These are phyloP conservation scores for Spiromastix sp. DNA, from an alignment of 2,329 filamentous ascomycete species.

Conservation along the genomic window DNA sequence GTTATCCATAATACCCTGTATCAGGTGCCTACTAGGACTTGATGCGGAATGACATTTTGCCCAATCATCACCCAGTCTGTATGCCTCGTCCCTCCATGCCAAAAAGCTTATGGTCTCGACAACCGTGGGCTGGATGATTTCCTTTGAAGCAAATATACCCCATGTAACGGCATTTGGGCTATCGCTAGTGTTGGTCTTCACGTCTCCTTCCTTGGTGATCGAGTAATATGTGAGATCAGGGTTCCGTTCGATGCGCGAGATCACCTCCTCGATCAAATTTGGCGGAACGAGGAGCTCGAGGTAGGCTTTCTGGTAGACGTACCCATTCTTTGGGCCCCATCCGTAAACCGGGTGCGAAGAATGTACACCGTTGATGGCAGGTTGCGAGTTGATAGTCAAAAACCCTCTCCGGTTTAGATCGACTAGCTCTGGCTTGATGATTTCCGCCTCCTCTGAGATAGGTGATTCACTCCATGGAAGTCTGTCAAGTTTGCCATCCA, in stretches of 20 bases:
- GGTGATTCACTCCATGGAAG: slow-evolving; percentile 91
- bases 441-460: slow-evolving; percentile 70
- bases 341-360: slow-evolving; percentile 80
- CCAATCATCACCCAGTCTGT: slow-evolving; percentile 86
- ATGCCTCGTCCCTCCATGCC: slow-evolving; percentile 98
- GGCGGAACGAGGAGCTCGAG: slow-evolving; percentile 83
- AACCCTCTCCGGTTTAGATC: slow-evolving; percentile 77
- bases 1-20: slow-evolving; percentile 73
- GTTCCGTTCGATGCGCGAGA: slow-evolving; percentile 65
- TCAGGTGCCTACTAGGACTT: slow-evolving; percentile 67
- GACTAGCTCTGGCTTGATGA: slow-evolving; percentile 66
- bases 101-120: slow-evolving; percentile 96
- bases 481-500: slow-evolving; percentile 67
- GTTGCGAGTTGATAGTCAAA: slow-evolving; percentile 94
- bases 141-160: slow-evolving; percentile 97
- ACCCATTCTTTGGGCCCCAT: slow-evolving; percentile 91
- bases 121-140: slow-evolving; percentile 99
- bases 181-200: slow-evolving; percentile 73
- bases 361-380: slow-evolving; percentile 81
- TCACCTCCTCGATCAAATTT: slow-evolving; percentile 64
- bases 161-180: slow-evolving; percentile 97
- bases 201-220: slow-evolving; percentile 69
- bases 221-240: slow-evolving; percentile 88
- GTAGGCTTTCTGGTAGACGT: slow-evolving; percentile 97
- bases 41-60: slow-evolving; percentile 73